Base-by-base conservation (phyloP, 2,329 filamentous ascomycete genomes). In the Scedosporium apiospermum region DNA sequence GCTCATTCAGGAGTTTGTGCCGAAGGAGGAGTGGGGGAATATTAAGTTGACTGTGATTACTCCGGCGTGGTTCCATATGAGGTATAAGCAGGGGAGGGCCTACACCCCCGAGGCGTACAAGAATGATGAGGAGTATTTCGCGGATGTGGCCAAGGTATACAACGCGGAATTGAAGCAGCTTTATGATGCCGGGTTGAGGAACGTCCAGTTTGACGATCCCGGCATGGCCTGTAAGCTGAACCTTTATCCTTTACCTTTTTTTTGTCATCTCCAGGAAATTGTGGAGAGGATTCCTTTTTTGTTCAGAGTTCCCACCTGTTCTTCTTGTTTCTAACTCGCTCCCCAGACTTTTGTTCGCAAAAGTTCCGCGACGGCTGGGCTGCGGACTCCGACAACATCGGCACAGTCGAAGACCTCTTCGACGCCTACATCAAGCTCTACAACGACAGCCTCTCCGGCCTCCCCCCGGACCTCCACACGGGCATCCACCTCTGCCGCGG, bases 401-500 rank as follows among this genome's bases (percentile, higher is more conserved):
- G 86, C 72, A 83, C 83, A 3, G 60, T 62, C 7, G 65, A 90
- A 58, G 85, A 87, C 67, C 84, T 91, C 55, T 82, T 93, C 23
- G 87, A 90, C 67, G 83, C 87, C 30, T 93, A 93, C 75, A 88
- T 93, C 72, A 79, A 82, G 65, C 83, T 90, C 66, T 92, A 92
- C 79, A 92, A 92, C 72, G 86, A 89, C 72, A 84, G 81, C 69
- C 80, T 90, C 69, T 76, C 79, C 68, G 82, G 83, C 68, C 76
- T 84, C 0, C 88, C 88, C 0, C 72, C 78, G 2, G 88, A 92
- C 70, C 83, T 92, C 79, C 88, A 91, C 73, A 81, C 90, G 2
- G 89, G 89, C 57, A 86, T 93, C 16, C 90, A 93, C 71, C 78
- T 92, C 60, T 92, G 89, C 80, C 82, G 82, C 7, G 82, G 82